Evolutionary conservation across 1,284 basidiomycete species (phyloP).

Genomic region (Pyrrhoderma noxium): DNA sequence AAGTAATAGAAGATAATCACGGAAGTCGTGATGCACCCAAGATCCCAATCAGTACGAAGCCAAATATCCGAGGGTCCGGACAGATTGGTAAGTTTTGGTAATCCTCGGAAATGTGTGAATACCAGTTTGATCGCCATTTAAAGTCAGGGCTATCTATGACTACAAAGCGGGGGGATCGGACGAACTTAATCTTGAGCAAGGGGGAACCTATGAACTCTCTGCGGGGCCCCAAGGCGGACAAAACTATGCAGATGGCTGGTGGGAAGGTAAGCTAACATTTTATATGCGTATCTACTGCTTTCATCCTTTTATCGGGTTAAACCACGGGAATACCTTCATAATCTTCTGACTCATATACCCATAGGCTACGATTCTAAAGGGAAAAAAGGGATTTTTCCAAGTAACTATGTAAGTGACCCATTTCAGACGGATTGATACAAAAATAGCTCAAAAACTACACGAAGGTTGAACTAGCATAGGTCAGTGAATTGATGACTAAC

Average conservation of each 20-base stretch:
- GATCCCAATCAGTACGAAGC: constrained; percentile 11
- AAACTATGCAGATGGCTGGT: constrained; percentile 71
- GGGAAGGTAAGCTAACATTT: constrained; percentile 67
- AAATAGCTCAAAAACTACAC: too few relatives aligned
- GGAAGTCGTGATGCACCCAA: constrained; percentile 1
- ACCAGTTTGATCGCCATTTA: not conserved
- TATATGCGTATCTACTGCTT: not conserved
- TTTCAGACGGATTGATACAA: too few relatives aligned
- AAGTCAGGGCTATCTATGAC: constrained; percentile 66
- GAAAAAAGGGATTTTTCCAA: constrained; percentile 72
- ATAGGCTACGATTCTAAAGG: constrained; percentile 54
- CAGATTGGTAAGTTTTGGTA: constrained; percentile 38
- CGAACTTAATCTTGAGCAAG: constrained; percentile 59
- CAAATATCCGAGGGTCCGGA: constrained; percentile 29
- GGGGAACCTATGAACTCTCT: constrained; percentile 58
- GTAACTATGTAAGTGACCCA: constrained; percentile 61
- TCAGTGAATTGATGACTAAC: too few relatives aligned
- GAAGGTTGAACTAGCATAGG: too few relatives aligned
- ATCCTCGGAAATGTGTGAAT: not conserved
- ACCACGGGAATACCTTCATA: not conserved
- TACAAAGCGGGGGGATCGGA: constrained; percentile 63
- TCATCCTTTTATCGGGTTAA: not conserved
- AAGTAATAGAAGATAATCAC: constrained; percentile 28
- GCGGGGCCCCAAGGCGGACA: constrained; percentile 50
- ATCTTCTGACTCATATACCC: constrained; percentile 7